phyloP scores from a whole-genome alignment of 495 filamentous ascomycete genomes.

The Podospora anserina region DNA sequence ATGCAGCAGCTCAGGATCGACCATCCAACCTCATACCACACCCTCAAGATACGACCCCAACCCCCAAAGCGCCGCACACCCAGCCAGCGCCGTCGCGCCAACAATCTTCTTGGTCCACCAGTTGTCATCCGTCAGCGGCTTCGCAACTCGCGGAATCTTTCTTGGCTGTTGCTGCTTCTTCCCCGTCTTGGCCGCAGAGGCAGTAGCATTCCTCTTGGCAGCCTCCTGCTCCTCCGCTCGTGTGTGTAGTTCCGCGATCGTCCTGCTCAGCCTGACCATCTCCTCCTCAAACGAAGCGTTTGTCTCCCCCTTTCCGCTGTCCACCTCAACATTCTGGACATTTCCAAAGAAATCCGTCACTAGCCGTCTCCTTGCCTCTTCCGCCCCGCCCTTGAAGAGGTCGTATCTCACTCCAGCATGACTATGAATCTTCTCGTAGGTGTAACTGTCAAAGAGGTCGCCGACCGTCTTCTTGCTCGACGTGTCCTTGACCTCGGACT shows the following conservation, averaged over 20 bases:
- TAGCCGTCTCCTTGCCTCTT: constrained; percentile 65
- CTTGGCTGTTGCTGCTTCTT: constrained; percentile 21
- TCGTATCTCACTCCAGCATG: constrained; percentile 92
- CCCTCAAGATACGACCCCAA: constrained; percentile 53
- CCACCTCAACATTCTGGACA: constrained; percentile 93
- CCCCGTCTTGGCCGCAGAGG: constrained; percentile 37
- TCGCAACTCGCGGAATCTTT: constrained; percentile 42
- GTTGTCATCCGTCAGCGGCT: constrained; percentile 61
- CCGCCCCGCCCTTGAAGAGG: constrained; percentile 76
- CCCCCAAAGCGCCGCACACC: constrained; percentile 65
- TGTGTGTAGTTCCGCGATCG: constrained; percentile 59
- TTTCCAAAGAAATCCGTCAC: constrained; percentile 98
- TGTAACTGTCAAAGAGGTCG: constrained; percentile 93
- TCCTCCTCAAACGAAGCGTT: constrained; percentile 65
- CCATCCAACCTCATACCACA: constrained; percentile 14
- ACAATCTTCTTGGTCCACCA: constrained; percentile 69
- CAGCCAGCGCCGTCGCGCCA: constrained; percentile 61
- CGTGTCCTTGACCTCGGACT: constrained; percentile 79
- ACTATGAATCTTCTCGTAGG: constrained; percentile 89
- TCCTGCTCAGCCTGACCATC: constrained; percentile 57
- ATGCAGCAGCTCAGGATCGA: too few species aligned
- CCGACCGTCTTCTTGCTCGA: constrained; percentile 82
- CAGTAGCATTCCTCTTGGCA: constrained; percentile 24
- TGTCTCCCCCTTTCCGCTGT: constrained; percentile 37
- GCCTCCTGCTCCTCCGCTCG: constrained; percentile 47